Conservation (phyloP, 2,329 filamentous ascomycete species). For the Epichloe hybrida region DNA sequence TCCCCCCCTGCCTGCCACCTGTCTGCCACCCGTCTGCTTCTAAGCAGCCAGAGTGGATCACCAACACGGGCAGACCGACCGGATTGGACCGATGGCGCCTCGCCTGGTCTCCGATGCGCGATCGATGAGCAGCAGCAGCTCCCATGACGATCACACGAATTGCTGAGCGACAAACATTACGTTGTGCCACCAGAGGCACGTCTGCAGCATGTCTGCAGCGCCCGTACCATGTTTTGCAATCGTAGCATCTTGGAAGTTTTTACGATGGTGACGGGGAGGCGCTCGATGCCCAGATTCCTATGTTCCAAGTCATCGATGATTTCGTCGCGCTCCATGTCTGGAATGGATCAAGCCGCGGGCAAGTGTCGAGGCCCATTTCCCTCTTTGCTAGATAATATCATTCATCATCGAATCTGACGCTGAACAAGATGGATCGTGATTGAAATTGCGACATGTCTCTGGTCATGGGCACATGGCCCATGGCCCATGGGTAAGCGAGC, state of each 20-base stretch:
- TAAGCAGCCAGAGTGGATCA: neutral
- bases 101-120: slow-evolving; percentile 1
- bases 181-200: neutral
- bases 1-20: too few relatives aligned
- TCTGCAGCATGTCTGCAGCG: too few relatives aligned
- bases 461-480: too few relatives aligned
- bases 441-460: too few relatives aligned
- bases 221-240: too few relatives aligned
- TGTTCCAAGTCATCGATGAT: neutral
- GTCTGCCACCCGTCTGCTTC: neutral
- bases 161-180: slow-evolving; percentile 8
- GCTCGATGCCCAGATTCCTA: neutral
- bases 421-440: too few relatives aligned
- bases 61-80: neutral
- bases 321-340: neutral
- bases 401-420: too few relatives aligned
- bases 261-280: neutral
- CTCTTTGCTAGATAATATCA: too few relatives aligned
- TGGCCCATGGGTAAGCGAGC: too few relatives aligned
- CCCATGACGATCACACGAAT: slow-evolving; percentile 3
- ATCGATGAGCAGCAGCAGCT: slow-evolving; percentile 2
- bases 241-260: too few relatives aligned
- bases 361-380: too few relatives aligned
- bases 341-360: too few relatives aligned
- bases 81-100: slow-evolving; percentile 5